Evolutionary conservation across 2,329 filamentous ascomycete species (phyloP).

Genomic region (Pestalotiopsis sp.): DNA sequence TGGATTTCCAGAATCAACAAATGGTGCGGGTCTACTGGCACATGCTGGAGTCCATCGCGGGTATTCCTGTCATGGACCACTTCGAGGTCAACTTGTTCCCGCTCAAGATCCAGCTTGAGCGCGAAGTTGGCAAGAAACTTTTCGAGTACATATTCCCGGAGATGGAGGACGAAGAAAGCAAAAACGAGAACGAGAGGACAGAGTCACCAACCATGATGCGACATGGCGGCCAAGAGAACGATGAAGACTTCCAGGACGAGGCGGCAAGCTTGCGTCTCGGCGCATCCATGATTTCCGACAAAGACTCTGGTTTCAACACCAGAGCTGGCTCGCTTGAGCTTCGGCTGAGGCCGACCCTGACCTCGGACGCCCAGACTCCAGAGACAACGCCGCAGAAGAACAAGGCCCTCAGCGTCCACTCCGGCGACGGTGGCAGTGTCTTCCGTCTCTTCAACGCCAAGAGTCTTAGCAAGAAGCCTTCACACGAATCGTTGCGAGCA

Average conservation of each 20-base stretch:
- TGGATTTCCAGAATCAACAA: conserved; percentile 66
- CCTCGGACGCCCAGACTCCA: conserved; percentile 48
- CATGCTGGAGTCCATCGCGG: conserved; percentile 96
- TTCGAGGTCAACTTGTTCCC: conserved; percentile 95
- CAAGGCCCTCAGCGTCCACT: conserved; percentile 53
- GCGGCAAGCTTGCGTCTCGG: conserved; percentile 40
- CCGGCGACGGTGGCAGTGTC: conserved; percentile 44
- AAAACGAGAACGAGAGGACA: conserved; percentile 40
- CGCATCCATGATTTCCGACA: conserved; percentile 41
- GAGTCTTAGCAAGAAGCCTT: conserved; percentile 53
- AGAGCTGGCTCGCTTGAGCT: conserved; percentile 78
- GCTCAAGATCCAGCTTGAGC: conserved; percentile 90
- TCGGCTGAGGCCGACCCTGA: conserved; percentile 81
- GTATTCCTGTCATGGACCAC: conserved; percentile 94
- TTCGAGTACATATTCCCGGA: conserved; percentile 98
- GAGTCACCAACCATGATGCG: conserved; percentile 63
- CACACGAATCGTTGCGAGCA: conserved; percentile 57
- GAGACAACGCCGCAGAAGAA: conserved; percentile 37
- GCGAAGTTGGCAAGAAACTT: conserved; percentile 86
- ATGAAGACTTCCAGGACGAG: conserved; percentile 47
- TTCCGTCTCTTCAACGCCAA: conserved; percentile 57
- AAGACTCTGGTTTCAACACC: conserved; percentile 58
- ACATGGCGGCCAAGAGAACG: conserved; percentile 48
- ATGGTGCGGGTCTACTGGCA: conserved; percentile 97
- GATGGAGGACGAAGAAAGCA: conserved; percentile 54